These are phyloP conservation scores for Aulographum hederae DNA, from an alignment of 2,329 filamentous ascomycete species.

Conservation along the genomic window DNA sequence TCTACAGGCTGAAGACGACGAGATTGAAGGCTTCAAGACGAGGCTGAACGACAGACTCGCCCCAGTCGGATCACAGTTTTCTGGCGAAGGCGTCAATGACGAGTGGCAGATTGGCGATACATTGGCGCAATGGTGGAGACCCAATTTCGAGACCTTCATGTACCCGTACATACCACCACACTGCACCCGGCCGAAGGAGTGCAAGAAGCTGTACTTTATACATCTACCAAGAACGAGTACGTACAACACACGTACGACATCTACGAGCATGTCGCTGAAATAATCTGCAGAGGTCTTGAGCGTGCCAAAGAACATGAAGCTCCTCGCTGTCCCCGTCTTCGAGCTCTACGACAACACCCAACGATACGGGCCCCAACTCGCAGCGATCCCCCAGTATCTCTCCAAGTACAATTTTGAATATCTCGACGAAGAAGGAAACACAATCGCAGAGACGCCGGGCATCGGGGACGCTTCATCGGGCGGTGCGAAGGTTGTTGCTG, in stretches of 20 bases:
- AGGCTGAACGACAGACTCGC: slow-evolving; percentile 86
- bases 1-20: slow-evolving; percentile 71
- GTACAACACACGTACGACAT: slow-evolving; percentile 16
- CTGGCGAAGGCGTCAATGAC: slow-evolving; percentile 72
- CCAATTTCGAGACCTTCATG: slow-evolving; percentile 99
- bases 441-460: slow-evolving; percentile 71
- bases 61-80: slow-evolving; percentile 65
- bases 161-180: slow-evolving; percentile 96
- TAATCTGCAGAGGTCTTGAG: slow-evolving; percentile 59
- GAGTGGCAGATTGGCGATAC: slow-evolving; percentile 94
- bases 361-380: slow-evolving; percentile 86
- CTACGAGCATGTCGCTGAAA: neutral
- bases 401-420: slow-evolving; percentile 97
- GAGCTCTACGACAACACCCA: slow-evolving; percentile 96
- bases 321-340: slow-evolving; percentile 88
- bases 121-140: slow-evolving; percentile 94
- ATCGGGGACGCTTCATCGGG: slow-evolving; percentile 19
- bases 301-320: slow-evolving; percentile 99
- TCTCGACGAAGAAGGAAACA: slow-evolving; percentile 78
- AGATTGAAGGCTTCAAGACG: slow-evolving; percentile 85
- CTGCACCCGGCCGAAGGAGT: slow-evolving; percentile 92
- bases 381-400: slow-evolving; percentile 85
- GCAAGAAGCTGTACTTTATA: slow-evolving; percentile 98
- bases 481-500: neutral
- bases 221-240: slow-evolving; percentile 80